Evolutionary conservation across 352 stramenopile species (phyloP), one percentile per base, ranked within the genome.

Genomic region (Pythium angustatum): DNA sequence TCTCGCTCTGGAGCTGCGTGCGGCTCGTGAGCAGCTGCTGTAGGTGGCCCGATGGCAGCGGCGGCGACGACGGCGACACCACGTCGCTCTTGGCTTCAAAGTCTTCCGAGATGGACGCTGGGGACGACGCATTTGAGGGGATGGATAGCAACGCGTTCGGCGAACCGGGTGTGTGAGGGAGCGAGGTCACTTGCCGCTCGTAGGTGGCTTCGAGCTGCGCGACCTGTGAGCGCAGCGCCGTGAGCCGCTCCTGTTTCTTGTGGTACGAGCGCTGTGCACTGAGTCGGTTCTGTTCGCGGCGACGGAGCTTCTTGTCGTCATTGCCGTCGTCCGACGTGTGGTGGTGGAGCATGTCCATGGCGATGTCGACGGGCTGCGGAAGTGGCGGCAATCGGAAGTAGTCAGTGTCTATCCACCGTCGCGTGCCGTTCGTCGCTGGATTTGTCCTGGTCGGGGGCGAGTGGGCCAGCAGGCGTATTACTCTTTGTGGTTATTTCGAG

Each of bases 221-320:
- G 43, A 77, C 71, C 58, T 75, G 66, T 26, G 53, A 26, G 12
- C 71, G 71, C 48, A 77, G 63, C 49, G 59, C 34, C 30, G 71
- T 40, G 15, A 77, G 59, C 26, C 59, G 51, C 28, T 72, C 68
- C 62, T 77, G 56, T 38, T 77, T 77, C 54, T 72, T 72, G 67
- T 77, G 71, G 58, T 77, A 77, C 21, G 71, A 75, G 38, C 68
- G 71, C 61, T 77, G 71, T 1, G 71, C 71, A 40, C 71, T 77
- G 36, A 77, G 66, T 12, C 71, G 62, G 62, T 77, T 77, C 59
- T 77, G 71, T 40, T 77, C 71, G 58, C 71, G 71, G 21, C 71
- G 71, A n/a, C 71, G 66, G 19, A 64, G 63, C 55, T 64, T 64
- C 63, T 70, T 70, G 55, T 64, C 62, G 38, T 64, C 62, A 5